A percentile compares a stretch with the other conserved stretches of the same genome.
These are phyloP conservation scores for Neofusicoccum sp. DNA, from an alignment of 2,329 filamentous ascomycete genomes.

Conservation along the genomic window DNA sequence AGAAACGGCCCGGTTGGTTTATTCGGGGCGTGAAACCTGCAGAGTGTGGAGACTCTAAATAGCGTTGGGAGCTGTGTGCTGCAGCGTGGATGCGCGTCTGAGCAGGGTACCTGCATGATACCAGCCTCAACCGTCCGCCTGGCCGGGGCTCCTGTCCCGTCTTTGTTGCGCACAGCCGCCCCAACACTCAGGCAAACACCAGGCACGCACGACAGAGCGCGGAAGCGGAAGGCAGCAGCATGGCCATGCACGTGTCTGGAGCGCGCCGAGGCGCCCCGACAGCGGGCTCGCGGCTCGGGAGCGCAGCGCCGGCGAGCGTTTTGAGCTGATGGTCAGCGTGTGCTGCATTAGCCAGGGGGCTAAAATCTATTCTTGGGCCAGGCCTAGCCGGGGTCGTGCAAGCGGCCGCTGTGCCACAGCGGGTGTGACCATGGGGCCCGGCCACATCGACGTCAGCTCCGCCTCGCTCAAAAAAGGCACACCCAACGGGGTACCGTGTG, in stretches of 20 bases:
- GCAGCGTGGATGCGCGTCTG: not conserved
- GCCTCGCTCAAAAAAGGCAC: conserved; percentile 29
- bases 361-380: conserved; percentile 14
- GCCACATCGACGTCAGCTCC: conserved; percentile 24
- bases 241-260: conserved; percentile 3
- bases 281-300: not conserved
- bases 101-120: not conserved
- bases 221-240: not conserved
- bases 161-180: not conserved
- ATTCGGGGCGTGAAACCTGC: not conserved
- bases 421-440: conserved; percentile 20
- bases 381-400: conserved; percentile 21
- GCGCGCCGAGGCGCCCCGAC: not conserved
- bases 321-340: conserved; percentile 3
- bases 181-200: conserved; percentile 6
- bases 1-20: not conserved
- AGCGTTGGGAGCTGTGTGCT: not conserved
- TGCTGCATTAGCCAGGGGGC: not conserved
- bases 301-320: not conserved
- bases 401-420: conserved; percentile 21
- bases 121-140: not conserved
- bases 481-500: conserved; percentile 23
- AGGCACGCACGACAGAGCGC: not conserved
- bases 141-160: not conserved
- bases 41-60: conserved; percentile 3